phyloP scores from a whole-genome alignment of 2,329 filamentous ascomycete species.

The Colletotrichum nymphaeae region DNA sequence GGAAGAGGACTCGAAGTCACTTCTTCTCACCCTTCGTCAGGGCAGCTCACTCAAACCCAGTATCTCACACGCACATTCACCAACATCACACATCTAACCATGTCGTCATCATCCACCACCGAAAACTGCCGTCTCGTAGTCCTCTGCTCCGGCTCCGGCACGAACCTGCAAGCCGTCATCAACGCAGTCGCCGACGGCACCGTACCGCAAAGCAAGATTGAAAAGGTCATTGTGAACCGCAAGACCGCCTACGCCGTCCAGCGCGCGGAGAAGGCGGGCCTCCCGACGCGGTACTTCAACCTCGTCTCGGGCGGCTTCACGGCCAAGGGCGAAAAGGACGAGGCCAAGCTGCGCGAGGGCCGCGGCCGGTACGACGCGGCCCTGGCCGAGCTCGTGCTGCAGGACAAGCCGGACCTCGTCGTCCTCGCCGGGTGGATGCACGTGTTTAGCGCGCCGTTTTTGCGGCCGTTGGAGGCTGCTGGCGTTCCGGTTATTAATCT shows the following conservation, averaged over 20 bases:
- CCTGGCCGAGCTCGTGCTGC: constrained; percentile 75
- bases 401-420: constrained; percentile 76
- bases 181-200: constrained; percentile 54
- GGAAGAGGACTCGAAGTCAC: neutral
- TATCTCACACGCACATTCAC: neutral
- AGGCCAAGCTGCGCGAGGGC: constrained; percentile 63
- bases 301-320: constrained; percentile 77
- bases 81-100: neutral
- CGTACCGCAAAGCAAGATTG: constrained; percentile 56
- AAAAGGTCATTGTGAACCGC: constrained; percentile 60
- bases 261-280: constrained; percentile 62
- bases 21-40: neutral
- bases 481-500: constrained; percentile 82
- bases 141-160: constrained; percentile 79
- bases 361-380: constrained; percentile 80
- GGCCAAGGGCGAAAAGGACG: constrained; percentile 69
- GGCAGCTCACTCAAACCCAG: too few relatives aligned
- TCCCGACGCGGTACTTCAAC: constrained; percentile 85
- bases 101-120: neutral
- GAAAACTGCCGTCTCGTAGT: constrained; percentile 67
- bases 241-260: constrained; percentile 55
- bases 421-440: constrained; percentile 92
- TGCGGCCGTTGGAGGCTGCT: constrained; percentile 72
- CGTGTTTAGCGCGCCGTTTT: constrained; percentile 77
- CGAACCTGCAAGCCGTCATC: constrained; percentile 82